Conservation (phyloP, 371 early-diverging fungal species). For the Lichtheimia ramosa region DNA sequence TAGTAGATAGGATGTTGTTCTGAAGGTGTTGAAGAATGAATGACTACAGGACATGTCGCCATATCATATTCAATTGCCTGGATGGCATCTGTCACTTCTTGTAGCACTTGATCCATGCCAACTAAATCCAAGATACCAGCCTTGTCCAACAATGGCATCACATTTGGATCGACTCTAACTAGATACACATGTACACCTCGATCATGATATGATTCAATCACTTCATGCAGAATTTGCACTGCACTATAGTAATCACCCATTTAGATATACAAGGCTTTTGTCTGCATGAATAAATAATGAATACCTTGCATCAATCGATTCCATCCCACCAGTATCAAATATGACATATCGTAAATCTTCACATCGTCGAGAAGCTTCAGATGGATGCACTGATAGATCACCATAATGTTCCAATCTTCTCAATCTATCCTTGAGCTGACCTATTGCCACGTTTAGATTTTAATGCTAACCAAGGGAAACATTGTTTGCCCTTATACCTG, state of each 20-base stretch:
- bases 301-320: conserved; percentile 79
- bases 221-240: conserved; percentile 77
- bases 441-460: conserved; percentile 22
- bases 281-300: background rate
- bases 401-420: conserved; percentile 77
- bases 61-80: conserved; percentile 34
- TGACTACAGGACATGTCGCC: too few species aligned
- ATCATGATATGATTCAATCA: conserved; percentile 73
- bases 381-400: conserved; percentile 85
- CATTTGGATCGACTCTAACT: conserved; percentile 70
- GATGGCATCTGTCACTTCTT: conserved; percentile 28
- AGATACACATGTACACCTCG: conserved; percentile 75
- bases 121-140: conserved; percentile 63
- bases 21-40: too few species aligned
- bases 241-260: conserved; percentile 51
- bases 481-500: conserved; percentile 52
- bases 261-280: background rate
- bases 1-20: too few species aligned
- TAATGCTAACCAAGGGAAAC: background rate
- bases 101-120: conserved; percentile 56
- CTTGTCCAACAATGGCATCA: conserved; percentile 59
- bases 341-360: conserved; percentile 57
- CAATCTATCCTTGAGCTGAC: conserved; percentile 38
- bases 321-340: conserved; percentile 85
- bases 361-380: conserved; percentile 64